phyloP scores from a whole-genome alignment of 192 early-diverging fungal genomes.

The Mortierella alpina region DNA sequence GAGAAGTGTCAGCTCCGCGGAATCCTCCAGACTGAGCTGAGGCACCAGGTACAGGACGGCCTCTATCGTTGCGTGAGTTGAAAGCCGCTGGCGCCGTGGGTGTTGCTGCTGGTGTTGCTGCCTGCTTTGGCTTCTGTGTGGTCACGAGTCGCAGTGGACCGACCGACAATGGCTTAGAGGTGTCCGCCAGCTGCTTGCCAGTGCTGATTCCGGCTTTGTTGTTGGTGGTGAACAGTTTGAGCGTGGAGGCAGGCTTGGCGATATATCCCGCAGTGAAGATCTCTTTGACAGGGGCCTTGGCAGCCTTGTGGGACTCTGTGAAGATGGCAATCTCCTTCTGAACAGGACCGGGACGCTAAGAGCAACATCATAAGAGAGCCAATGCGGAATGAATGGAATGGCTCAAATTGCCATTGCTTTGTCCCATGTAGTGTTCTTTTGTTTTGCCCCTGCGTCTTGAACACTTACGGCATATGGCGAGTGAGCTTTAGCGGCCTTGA shows the following conservation, averaged over 20 bases:
- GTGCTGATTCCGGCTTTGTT: constrained; percentile 9
- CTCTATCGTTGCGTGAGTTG: constrained; percentile 2
- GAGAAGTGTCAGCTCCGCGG: background rate
- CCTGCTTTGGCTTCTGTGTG: constrained; percentile 15
- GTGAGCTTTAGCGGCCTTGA: constrained; percentile 17
- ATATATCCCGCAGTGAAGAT: constrained; percentile 52
- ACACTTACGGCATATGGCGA: constrained; percentile 47
- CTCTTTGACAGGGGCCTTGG: constrained; percentile 37
- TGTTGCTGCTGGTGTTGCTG: constrained; percentile 1
- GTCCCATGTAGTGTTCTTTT: background rate
- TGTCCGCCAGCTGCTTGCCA: background rate
- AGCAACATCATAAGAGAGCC: background rate
- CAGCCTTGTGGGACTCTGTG: constrained; percentile 40
- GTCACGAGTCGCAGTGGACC: constrained; percentile 19
- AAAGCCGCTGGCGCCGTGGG: background rate
- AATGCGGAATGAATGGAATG: background rate
- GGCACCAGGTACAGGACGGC: no score
- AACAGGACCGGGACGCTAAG: constrained; percentile 4
- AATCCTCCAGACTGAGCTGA: no score
- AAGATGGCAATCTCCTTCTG: constrained; percentile 41
- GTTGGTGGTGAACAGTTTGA: constrained; percentile 48
- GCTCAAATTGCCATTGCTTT: background rate
- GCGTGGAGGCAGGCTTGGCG: constrained; percentile 26
- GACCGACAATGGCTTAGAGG: constrained; percentile 14
- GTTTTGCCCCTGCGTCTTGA: background rate